phyloP scores from a whole-genome alignment of 2,329 filamentous ascomycete species.

The Penicillium sp. region DNA sequence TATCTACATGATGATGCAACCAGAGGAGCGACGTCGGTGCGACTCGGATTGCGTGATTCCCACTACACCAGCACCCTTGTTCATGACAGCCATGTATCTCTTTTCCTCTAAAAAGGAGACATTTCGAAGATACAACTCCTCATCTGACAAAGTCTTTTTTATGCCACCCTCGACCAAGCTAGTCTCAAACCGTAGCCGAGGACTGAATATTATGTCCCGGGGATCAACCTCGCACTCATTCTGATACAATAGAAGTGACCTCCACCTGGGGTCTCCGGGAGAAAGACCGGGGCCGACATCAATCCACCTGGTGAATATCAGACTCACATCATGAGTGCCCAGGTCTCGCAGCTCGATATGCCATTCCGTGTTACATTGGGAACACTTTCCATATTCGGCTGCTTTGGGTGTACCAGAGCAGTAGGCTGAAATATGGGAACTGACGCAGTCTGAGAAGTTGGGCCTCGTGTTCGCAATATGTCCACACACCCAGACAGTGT shows the following conservation, averaged over 20 bases:
- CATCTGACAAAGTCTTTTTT: background rate
- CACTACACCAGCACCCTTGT: background rate
- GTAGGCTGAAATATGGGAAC: constrained; percentile 2
- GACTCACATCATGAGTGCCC: constrained; percentile 1
- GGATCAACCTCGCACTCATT: background rate
- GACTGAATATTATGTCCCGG: background rate
- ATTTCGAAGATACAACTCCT: background rate
- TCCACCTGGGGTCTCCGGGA: constrained; percentile 1
- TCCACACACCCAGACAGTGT: background rate
- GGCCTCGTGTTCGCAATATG: background rate
- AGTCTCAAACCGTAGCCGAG: background rate
- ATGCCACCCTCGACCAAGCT: background rate
- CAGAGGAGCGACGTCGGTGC: background rate
- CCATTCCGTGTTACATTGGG: constrained; percentile 7
- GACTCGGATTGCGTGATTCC: background rate
- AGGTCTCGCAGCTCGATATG: constrained; percentile 5
- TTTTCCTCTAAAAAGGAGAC: background rate
- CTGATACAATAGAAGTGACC: background rate
- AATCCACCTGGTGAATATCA: constrained; percentile 10
- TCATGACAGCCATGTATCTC: background rate
- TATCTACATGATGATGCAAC: background rate
- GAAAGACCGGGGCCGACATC: constrained; percentile 8
- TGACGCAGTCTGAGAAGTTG: background rate
- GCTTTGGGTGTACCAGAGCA: background rate
- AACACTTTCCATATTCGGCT: constrained; percentile 5